These are phyloP conservation scores for Erythrophleum ivorense DNA, from an alignment of 331 rosid genomes.

Conservation along the genomic window DNA sequence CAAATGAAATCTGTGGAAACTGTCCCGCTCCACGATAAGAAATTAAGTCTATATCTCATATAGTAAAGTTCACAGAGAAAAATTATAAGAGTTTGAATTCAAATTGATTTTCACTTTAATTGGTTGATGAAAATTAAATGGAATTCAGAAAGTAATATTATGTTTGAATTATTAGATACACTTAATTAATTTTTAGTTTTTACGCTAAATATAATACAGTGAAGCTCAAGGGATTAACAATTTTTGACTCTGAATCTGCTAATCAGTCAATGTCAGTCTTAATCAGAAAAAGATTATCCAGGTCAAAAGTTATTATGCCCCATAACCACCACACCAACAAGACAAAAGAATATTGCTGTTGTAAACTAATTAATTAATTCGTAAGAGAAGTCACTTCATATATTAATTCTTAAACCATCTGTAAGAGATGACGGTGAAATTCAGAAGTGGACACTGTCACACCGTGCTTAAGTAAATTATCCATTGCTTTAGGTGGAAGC, in stretches of 20 bases:
- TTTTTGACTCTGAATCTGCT: not conserved
- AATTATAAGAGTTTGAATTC: not conserved
- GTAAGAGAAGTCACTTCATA: too few relatives aligned
- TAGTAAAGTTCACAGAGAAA: not conserved
- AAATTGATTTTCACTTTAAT: not conserved
- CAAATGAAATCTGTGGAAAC: too few relatives aligned
- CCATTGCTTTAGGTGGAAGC: too few relatives aligned
- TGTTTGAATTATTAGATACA: too few relatives aligned
- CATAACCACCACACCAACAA: not conserved
- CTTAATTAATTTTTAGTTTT: not conserved
- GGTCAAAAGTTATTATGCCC: not conserved
- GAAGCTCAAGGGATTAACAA: not conserved
- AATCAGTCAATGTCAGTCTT: slow-evolving; percentile 14
- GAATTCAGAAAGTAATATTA: too few relatives aligned
- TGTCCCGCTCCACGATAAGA: not conserved
- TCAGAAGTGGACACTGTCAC: too few relatives aligned
- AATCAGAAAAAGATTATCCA: not conserved
- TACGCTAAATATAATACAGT: too few relatives aligned
- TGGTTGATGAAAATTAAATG: not conserved
- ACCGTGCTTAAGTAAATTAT: too few relatives aligned
- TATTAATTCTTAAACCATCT: too few relatives aligned
- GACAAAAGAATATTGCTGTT: not conserved
- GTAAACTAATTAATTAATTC: not conserved
- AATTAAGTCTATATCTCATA: not conserved
- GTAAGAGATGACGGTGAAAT: too few relatives aligned